Base-by-base conservation (phyloP, 2,329 filamentous ascomycete genomes). In the Neonectria ditissima region DNA sequence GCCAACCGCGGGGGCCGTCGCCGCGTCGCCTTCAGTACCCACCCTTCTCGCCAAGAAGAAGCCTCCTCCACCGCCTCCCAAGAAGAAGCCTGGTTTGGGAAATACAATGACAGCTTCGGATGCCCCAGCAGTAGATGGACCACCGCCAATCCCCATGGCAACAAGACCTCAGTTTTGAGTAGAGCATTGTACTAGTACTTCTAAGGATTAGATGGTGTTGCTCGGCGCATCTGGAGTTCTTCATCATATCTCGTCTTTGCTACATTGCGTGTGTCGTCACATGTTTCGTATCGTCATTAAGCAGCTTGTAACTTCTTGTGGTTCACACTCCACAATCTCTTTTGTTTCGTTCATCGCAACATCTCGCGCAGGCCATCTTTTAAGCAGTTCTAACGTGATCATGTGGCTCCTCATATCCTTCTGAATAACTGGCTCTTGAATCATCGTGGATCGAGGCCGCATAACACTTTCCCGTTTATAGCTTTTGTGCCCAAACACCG, bases 401-500 rank as follows among this genome's bases (percentile, higher is more conserved):
- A 66, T 72, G 9, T 41, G 37, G 16, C 20, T 59, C 34, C 32
- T 57, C 64, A 41, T 53, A 16, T 43, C 18, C 34, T 60, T 52
- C 63, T 70, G 63, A 62, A 66, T 50, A 57, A 59, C 62, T 65
- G 44, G 52, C 59, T 66, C 62, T 53, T 66, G 59, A 67, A 59
- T 69, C 59, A 58, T 73, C 50, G 55, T 57, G 60, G 50, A 50
- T 41, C 55, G 34, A 54, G 37, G 61, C 61, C 62, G 52, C 55
- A 65, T 47, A 60, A 37, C 30, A 66, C 56, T 59, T 26, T 50
- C 39, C 50, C 60, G 16, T 72, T 86, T 95, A 99, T 74, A 98
- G 94, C 92, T 99, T 98, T 86, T 89, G 89, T 85, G 91, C 91
- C 74, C 84, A 85, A 70, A 98, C 83, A 78, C 95, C 96, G 84